These are phyloP conservation scores for Rhizopus delemar DNA, from an alignment of 371 early-diverging fungal species.

Conservation along the genomic window DNA sequence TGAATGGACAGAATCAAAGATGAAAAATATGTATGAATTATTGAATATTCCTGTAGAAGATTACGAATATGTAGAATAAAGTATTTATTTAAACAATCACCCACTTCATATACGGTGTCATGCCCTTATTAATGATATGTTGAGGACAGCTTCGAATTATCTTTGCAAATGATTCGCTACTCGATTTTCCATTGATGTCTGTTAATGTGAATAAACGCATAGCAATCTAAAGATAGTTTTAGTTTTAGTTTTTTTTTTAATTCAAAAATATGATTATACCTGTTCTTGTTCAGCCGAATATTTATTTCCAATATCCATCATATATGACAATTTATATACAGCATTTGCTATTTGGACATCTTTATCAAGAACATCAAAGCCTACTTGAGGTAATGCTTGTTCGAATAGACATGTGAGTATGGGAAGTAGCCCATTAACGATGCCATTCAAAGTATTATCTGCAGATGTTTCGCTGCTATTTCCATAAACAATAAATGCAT, in stretches of 20 bases:
- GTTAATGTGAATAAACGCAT: neutral
- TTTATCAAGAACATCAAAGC: neutral
- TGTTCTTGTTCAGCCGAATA: slow-evolving; percentile 31
- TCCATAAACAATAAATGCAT: slow-evolving; percentile 51
- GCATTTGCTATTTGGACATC: slow-evolving; percentile 14
- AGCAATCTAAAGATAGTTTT: neutral
- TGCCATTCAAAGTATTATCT: neutral
- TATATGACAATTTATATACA: slow-evolving; percentile 19
- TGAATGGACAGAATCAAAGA: slow-evolving; percentile 39
- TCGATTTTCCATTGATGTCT: neutral
- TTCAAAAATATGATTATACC: slow-evolving; percentile 18
- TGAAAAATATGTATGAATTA: slow-evolving; percentile 42
- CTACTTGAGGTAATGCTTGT: slow-evolving; percentile 12
- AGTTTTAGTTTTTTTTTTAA: neutral
- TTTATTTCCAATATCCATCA: slow-evolving; percentile 5
- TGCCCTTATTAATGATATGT: neutral
- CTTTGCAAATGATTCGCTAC: neutral
- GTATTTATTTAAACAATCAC: neutral
- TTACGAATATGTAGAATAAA: slow-evolving; percentile 43
- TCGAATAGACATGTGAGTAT: slow-evolving; percentile 11
- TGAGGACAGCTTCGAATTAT: slow-evolving; percentile 1
- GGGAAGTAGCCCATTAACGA: slow-evolving; percentile 5
- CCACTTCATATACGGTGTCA: neutral
- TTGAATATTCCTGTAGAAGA: slow-evolving; percentile 30
- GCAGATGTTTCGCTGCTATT: slow-evolving; percentile 4